Percentiles rank a stretch among this genome's conserved stretches.
These are phyloP conservation scores for Fusarium vanettenii DNA, from an alignment of 2,329 filamentous ascomycete species.

Conservation along the genomic window DNA sequence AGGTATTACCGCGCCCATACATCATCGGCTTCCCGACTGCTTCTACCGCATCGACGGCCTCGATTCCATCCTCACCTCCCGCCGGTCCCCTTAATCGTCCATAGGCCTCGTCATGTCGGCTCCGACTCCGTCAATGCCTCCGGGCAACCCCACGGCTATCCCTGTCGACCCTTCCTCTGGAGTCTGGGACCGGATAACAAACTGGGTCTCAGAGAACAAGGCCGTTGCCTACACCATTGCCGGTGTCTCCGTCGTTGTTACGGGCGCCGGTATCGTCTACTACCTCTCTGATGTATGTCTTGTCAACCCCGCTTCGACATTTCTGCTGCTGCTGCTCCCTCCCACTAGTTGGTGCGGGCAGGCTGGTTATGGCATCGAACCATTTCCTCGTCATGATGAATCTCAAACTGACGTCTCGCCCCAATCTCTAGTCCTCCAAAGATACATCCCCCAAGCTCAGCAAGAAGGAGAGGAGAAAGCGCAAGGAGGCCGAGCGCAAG, in stretches of 20 bases:
- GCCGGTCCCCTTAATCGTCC: slow-evolving; percentile 38
- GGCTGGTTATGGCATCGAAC: slow-evolving; percentile 28
- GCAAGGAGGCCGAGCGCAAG: slow-evolving; percentile 80
- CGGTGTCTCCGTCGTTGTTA: slow-evolving; percentile 91
- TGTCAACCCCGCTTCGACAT: neutral
- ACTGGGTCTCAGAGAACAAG: slow-evolving; percentile 96
- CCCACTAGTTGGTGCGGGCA: slow-evolving; percentile 4
- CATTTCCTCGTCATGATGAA: slow-evolving; percentile 19
- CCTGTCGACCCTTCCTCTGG: slow-evolving; percentile 71
- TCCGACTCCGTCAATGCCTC: slow-evolving; percentile 62
- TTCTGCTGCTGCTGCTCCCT: slow-evolving; percentile 7
- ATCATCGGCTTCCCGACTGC: slow-evolving; percentile 47
- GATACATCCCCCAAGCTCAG: slow-evolving; percentile 75
- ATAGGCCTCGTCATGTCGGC: slow-evolving; percentile 54
- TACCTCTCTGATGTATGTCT: slow-evolving; percentile 75
- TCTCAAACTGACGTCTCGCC: slow-evolving; percentile 25
- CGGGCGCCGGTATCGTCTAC: slow-evolving; percentile 91
- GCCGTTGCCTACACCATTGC: slow-evolving; percentile 95
- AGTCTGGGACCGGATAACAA: slow-evolving; percentile 89
- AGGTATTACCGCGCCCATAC: slow-evolving; percentile 46
- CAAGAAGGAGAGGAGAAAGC: slow-evolving; percentile 91
- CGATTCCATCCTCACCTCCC: slow-evolving; percentile 38
- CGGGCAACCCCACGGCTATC: slow-evolving; percentile 57
- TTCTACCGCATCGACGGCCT: slow-evolving; percentile 42
- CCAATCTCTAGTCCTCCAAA: slow-evolving; percentile 55